These are phyloP conservation scores for Balakata baccata DNA, from an alignment of 345 rosid species.

Conservation along the genomic window DNA sequence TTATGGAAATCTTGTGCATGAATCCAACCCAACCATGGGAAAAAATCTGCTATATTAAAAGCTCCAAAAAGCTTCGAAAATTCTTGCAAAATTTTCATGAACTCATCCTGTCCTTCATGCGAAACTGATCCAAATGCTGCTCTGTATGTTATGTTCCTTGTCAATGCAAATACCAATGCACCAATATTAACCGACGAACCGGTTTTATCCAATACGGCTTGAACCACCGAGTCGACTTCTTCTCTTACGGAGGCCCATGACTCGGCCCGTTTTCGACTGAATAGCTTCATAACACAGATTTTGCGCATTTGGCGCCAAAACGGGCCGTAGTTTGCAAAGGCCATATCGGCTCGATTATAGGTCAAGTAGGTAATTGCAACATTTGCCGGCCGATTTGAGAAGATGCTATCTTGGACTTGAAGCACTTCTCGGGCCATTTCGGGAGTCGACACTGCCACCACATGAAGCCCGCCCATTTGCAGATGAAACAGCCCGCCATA, in stretches of 20 bases:
- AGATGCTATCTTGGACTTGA: conserved; percentile 25
- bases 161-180: conserved; percentile 20
- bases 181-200: conserved; percentile 19
- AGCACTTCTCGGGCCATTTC: conserved; percentile 27
- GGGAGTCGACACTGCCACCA: conserved; percentile 18
- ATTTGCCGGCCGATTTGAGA: conserved; percentile 26
- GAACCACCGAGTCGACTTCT: conserved; percentile 13
- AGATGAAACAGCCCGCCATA: conserved; percentile 25
- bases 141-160: conserved; percentile 24
- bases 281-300: conserved; percentile 29
- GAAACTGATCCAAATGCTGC: conserved; percentile 26
- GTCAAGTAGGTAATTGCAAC: conserved; percentile 24
- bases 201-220: background rate
- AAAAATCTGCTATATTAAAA: conserved; percentile 26
- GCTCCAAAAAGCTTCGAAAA: conserved; percentile 35
- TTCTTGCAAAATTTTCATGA: conserved; percentile 24
- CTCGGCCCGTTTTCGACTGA: conserved; percentile 28
- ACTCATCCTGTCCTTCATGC: conserved; percentile 24
- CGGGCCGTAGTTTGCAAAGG: conserved; percentile 30
- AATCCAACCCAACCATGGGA: conserved; percentile 30
- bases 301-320: conserved; percentile 35
- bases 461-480: conserved; percentile 25
- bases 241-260: conserved; percentile 30
- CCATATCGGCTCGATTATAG: conserved; percentile 32
- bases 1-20: conserved; percentile 9